Base-by-base conservation (phyloP, 2,329 filamentous ascomycete genomes). In the Esteya vermicola region DNA sequence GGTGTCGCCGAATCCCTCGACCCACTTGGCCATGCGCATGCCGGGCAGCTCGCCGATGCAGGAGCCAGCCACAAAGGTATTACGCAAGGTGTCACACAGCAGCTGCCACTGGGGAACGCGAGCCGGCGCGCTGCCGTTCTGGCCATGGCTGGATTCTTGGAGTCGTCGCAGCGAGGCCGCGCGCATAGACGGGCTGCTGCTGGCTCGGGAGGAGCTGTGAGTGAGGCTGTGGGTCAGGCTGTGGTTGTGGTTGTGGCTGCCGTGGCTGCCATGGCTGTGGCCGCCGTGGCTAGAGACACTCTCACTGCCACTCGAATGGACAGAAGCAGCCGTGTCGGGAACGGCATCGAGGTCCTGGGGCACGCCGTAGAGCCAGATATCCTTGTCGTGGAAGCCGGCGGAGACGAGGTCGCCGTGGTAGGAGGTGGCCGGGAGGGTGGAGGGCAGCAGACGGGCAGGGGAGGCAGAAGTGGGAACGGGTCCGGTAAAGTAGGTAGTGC, bases 301-400 rank as follows among this genome's bases (percentile, higher is more conserved):
- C n/a, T n/a, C n/a, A n/a, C n/a, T n/a, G 27, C 27, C 27, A 30
- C 27, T 30, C 27, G 27, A 10, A n/a, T n/a, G n/a, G n/a, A n/a
- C n/a, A n/a, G n/a, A n/a, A n/a, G n/a, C n/a, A n/a, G 22, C 21
- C 21, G 10, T 43, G 22, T 72, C 68, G 2, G 72, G 65, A 18
- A 72, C 58, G 19, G 76, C 70, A 52, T 83, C 80, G 18, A 86
- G 60, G 49, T 82, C 75, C 50, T 81, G 75, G 1, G 84, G 83
- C 22, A 89, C 63, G 21, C 83, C 83, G 55, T 89, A 89, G 3
- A 89, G 57, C 81, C 82, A 89, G 6, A 91, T 61, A 20, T 84
- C 75, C 41, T 72, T 77, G 13, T 73, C 75, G 43, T 80, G 67
- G 48, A 88, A 88, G 1, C 81, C 82, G 10, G 82, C 72, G 16